Base-by-base conservation (phyloP, 108 stramenopile species). In the Skeletonema potamos region DNA sequence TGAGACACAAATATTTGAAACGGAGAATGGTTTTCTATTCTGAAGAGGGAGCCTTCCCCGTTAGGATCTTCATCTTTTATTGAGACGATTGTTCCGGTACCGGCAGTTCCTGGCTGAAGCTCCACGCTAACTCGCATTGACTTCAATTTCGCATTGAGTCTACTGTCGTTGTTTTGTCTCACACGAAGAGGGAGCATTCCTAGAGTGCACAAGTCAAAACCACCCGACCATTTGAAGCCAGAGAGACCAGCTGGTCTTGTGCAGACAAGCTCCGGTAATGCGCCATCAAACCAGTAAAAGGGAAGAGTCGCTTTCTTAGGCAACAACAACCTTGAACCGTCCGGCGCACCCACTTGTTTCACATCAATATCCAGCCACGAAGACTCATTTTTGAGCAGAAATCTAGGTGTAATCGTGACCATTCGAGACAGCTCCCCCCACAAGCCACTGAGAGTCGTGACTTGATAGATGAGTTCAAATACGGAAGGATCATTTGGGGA, bases 401-500 rank as follows among this genome's bases (percentile, higher is more conserved):
- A 91, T 2, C 90, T 70, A 10, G 90, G 85, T 9, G 81, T 80
- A 1, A 91, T 63, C 5, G 62, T 72, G 46, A 89, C 63, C 13
- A 84, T 57, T 24, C 88, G 58, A 12, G 88, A 89, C 56, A 89
- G 79, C 36, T 89, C 90, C 12, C 90, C 90, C 88, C 88, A 91
- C 39, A 82, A 72, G 11, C 88, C 90, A 27, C 76, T 78, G 48
- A 86, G 66, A 22, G 82, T 75, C 0, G 83, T 69, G 4, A 91
- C 82, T 27, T 72, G 66, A 37, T 91, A 91, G 36, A 77, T 87
- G 1, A 91, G 56, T 39, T 91, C 90, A 63, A 73, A 89, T 4
- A 84, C 44, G 13, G 62, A 58, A 27, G 88, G 61, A 15, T 56
- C 62, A 11, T 85, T 46, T 46, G 48, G 46, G 4, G 76, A 81